These are phyloP conservation scores for Eimeria brunetti DNA, from an alignment of 169 alveolate genomes.

Conservation along the genomic window DNA sequence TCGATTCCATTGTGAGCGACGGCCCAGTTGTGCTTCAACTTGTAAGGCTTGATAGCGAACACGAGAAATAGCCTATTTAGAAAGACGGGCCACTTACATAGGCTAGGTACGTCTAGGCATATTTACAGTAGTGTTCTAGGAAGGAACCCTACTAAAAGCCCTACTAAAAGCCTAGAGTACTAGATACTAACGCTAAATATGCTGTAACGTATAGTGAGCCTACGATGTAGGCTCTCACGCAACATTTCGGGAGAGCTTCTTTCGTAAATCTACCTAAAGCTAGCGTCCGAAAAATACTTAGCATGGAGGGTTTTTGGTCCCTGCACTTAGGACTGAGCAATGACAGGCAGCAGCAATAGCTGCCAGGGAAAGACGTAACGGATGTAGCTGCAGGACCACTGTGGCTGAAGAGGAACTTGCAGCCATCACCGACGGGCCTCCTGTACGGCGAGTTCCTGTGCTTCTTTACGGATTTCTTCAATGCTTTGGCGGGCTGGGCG, in stretches of 20 bases:
- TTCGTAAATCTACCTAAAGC: background rate
- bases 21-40: background rate
- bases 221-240: too few relatives aligned
- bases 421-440: background rate
- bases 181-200: too few relatives aligned
- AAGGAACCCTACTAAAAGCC: too few relatives aligned
- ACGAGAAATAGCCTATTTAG: background rate
- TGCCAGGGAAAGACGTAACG: background rate
- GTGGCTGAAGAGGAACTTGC: background rate
- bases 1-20: constrained; percentile 8
- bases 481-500: background rate
- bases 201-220: too few relatives aligned
- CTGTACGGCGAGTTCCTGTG: background rate
- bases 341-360: background rate
- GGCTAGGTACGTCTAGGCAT: background rate
- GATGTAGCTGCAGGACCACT: background rate
- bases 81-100: background rate
- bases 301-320: background rate
- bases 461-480: background rate
- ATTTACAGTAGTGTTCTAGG: background rate
- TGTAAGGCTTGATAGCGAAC: background rate
- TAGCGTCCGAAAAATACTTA: background rate
- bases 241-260: background rate
- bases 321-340: background rate
- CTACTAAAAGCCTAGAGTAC: too few relatives aligned